A percentile compares a stretch with the other conserved stretches of the same genome.
Evolutionary conservation across 2,329 filamentous ascomycete genomes (phyloP).

Genomic region (Paecilomyces niveus): DNA sequence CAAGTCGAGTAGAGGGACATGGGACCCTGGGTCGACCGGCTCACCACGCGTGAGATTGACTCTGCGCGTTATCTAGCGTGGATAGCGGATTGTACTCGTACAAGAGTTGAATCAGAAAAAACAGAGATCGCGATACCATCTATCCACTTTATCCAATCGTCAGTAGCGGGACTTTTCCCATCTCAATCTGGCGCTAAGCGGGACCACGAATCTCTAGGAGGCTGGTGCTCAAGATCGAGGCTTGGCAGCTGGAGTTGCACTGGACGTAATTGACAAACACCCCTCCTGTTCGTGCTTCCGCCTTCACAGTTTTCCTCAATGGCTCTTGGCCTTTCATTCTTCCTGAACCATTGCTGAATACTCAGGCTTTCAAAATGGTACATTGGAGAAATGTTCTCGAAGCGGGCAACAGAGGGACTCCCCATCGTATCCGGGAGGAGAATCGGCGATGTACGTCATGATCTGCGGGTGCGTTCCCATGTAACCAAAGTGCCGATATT

Average conservation of each 20-base stretch:
- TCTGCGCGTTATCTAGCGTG: not conserved
- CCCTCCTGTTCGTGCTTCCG: not conserved
- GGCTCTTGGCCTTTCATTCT: conserved; percentile 4
- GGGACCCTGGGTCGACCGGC: not conserved
- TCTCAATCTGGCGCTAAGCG: not conserved
- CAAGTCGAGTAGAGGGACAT: not conserved
- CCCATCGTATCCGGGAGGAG: conserved; percentile 29
- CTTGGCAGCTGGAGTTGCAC: not conserved
- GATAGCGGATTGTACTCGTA: not conserved
- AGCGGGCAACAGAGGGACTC: conserved; percentile 17
- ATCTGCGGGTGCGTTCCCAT: conserved; percentile 1
- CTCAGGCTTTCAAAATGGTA: conserved; percentile 23
- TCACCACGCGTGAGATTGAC: not conserved
- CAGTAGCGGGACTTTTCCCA: not conserved
- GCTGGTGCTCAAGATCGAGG: not conserved
- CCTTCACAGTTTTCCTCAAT: not conserved
- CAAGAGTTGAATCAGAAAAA: not conserved
- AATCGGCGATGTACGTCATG: conserved; percentile 34
- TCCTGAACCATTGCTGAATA: conserved; percentile 14
- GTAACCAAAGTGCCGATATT: not conserved
- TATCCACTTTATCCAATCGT: not conserved
- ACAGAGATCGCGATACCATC: not conserved
- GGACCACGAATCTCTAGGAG: not conserved
- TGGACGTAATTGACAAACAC: not conserved
- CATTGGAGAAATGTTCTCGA: conserved; percentile 30